Conservation (phyloP, 2,329 filamentous ascomycete species). For the Neurospora sp. region DNA sequence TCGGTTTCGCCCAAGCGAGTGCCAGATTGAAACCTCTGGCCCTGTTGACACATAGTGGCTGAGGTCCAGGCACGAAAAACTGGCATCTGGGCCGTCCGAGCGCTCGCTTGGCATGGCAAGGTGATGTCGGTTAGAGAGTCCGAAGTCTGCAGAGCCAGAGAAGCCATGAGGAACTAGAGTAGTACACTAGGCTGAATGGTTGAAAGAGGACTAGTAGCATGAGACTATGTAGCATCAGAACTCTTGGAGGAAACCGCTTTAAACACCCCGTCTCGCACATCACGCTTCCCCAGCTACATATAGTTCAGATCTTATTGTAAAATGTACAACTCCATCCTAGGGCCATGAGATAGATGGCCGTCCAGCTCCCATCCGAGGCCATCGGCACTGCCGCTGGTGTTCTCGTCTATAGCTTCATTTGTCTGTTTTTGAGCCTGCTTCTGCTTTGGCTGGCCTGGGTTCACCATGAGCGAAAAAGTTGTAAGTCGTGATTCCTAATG, state of each 20-base stretch:
- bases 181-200: background rate
- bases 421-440: conserved; percentile 22
- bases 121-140: background rate
- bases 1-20: background rate
- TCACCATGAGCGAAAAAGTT: conserved; percentile 31
- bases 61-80: background rate
- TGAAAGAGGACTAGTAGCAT: background rate
- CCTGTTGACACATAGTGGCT: background rate
- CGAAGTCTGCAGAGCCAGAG: background rate
- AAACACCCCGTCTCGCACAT: background rate
- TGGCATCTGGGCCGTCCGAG: background rate
- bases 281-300: background rate
- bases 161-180: background rate
- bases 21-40: background rate
- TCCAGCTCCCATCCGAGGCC: conserved; percentile 26
- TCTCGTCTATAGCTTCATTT: conserved; percentile 27
- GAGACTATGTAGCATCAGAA: background rate
- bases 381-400: conserved; percentile 24
- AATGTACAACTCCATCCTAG: background rate
- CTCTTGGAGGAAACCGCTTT: background rate
- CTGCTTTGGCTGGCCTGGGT: conserved; percentile 29
- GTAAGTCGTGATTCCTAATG: conserved; percentile 20
- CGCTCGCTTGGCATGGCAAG: background rate
- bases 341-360: conserved; percentile 26
- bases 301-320: conserved; percentile 1